A percentile compares a stretch with the other conserved stretches of the same genome.
phyloP scores from a whole-genome alignment of 257 asterid genomes.

The Solanum paucissectum region DNA sequence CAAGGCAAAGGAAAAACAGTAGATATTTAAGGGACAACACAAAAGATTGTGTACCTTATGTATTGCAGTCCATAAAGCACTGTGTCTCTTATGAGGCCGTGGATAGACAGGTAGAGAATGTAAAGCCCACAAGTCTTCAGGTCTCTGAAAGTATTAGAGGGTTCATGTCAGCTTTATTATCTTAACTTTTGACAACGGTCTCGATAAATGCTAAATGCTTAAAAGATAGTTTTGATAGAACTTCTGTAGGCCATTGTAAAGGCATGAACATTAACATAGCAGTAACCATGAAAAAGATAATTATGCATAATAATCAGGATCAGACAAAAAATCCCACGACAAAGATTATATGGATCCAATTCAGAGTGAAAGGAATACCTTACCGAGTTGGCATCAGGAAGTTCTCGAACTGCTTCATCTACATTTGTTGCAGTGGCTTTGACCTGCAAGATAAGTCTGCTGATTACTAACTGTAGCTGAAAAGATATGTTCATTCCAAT shows the following conservation, averaged over 20 bases:
- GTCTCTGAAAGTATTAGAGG: conserved; percentile 52
- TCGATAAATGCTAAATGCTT: not conserved
- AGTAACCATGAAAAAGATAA: not conserved
- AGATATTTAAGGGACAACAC: not conserved
- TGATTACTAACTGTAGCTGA: not conserved
- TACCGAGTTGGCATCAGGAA: conserved; percentile 99
- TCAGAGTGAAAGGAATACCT: conserved; percentile 62
- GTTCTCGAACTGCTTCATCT: conserved; percentile 92
- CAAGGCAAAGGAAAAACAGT: not conserved
- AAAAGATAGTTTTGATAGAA: not conserved
- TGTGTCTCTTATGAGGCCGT: conserved; percentile 68
- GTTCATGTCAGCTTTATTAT: conserved; percentile 19
- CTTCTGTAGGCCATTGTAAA: not conserved
- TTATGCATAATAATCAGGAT: not conserved
- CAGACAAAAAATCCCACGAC: not conserved
- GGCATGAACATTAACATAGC: not conserved
- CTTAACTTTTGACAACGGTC: conserved; percentile 3
- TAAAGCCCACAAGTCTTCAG: conserved; percentile 86
- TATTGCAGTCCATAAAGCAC: conserved; percentile 64
- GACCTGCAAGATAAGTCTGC: conserved; percentile 40
- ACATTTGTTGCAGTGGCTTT: conserved; percentile 97
- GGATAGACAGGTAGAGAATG: conserved; percentile 83
- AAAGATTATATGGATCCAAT: conserved; percentile 5
- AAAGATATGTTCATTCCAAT: not conserved
- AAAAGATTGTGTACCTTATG: conserved; percentile 42